Evolutionary conservation across 805 yeast species (phyloP).

Genomic region (Scheffersomyces coipomensis): DNA sequence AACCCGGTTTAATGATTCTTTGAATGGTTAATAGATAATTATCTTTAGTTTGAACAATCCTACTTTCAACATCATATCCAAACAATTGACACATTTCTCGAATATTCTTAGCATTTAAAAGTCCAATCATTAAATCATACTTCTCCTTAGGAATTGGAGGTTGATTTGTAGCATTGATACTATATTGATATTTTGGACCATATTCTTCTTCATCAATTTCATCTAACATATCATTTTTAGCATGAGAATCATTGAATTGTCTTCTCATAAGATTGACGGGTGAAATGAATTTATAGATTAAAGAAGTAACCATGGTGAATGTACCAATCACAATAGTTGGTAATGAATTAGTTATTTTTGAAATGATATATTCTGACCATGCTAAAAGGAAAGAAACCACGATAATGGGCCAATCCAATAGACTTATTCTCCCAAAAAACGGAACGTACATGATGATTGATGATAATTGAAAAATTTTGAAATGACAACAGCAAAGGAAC

Average conservation of each 20-base stretch:
- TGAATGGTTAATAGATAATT: conserved; percentile 76
- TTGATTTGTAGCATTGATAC: conserved; percentile 13
- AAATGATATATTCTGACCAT: conserved; percentile 48
- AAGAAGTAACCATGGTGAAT: conserved; percentile 27
- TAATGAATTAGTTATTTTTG: conserved; percentile 43
- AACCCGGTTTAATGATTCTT: conserved; percentile 39
- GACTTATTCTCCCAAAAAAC: conserved; percentile 44
- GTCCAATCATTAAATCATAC: conserved; percentile 29
- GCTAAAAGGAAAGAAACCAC: conserved; percentile 43
- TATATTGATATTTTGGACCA: conserved; percentile 20
- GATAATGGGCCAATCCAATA: conserved; percentile 51
- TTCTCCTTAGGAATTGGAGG: conserved; percentile 15
- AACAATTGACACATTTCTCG: conserved; percentile 65
- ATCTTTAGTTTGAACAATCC: conserved; percentile 74
- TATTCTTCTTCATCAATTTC: conserved; percentile 5
- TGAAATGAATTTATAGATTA: conserved; percentile 24
- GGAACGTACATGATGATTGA: conserved; percentile 34
- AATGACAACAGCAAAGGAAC: no score
- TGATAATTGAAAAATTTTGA: no score
- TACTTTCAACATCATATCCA: conserved; percentile 73
- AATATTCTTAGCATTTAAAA: conserved; percentile 52
- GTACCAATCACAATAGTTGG: conserved; percentile 42
- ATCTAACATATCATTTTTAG: conserved; percentile 3
- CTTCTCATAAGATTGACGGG: conserved; percentile 21
- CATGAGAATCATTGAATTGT: conserved; percentile 4